Evolutionary conservation across 805 yeast genomes (phyloP), one percentile per base, ranked within the genome.

Genomic region (Cyberlindnera xylosilytica): DNA sequence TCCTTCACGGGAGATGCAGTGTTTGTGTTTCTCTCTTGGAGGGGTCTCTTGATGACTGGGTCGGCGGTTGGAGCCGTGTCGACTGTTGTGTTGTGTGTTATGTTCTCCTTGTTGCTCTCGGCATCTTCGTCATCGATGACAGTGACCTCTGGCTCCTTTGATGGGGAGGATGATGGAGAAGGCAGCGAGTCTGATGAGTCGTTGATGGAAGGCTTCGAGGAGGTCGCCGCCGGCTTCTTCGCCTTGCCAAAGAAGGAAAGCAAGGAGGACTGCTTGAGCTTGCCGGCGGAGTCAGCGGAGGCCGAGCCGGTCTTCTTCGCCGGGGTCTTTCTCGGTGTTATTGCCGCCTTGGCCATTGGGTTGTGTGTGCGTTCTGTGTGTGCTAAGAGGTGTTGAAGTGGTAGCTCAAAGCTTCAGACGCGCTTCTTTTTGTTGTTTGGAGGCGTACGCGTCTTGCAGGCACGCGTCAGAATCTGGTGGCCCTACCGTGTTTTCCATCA

Each of bases 211-310:
- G 36, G 22, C n/a, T 8, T 19, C 19, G 33, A 20, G 6, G 41
- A 16, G 20, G 20, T n/a, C 4, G 41, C 18, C 2, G 38, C 20
- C 8, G 28, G 18, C 30, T 20, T 36, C 46, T 43, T 45, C 19
- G 45, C 46, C 41, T 45, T 37, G 20, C 38, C 32, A 30, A 49
- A 49, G 34, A 49, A 49, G 30, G 47, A 26, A 34, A 49, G 33
- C 28, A 49, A 34, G 29, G 52, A 45, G 20, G 49, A 36, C 37
- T 49, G 52, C 42, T 48, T 48, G 47, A 45, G 28, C 49, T 49
- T 49, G 11, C 41, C 38, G 10, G 24, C 24, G 24, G 24, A 22
- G 24, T 22, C 24, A 13, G 45, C 39, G 4, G 51, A 41, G 7
- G 38, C 26, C 4, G 31, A 33, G 4, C 19, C 41, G 12, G 46